Evolutionary conservation across 1,284 basidiomycete genomes (phyloP).

Genomic region (Ustilago loliicola): DNA sequence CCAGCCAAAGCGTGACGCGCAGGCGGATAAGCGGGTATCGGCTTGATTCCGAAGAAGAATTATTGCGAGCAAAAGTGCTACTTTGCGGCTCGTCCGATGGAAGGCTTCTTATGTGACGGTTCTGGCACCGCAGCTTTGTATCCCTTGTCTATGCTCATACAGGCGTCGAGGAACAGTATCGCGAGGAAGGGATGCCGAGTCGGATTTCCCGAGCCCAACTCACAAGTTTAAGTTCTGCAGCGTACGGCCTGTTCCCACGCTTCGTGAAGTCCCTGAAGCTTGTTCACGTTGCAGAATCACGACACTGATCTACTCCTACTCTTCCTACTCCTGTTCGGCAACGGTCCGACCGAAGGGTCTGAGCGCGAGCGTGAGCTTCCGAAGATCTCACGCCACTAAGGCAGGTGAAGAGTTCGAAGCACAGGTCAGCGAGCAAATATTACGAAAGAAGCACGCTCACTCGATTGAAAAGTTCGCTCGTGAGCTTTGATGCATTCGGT

Average conservation of each 20-base stretch:
- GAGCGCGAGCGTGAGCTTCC: neutral
- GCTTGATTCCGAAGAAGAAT: conserved; percentile 5
- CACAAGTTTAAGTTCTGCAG: neutral
- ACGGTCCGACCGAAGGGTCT: neutral
- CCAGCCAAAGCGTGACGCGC: conserved; percentile 15
- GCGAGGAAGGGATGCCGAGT: neutral
- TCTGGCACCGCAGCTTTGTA: neutral
- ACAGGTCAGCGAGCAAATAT: no score
- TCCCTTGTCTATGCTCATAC: neutral
- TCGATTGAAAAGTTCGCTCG: no score
- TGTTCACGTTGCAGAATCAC: neutral
- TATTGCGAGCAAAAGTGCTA: no score
- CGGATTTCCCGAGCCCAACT: neutral
- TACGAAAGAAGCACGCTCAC: no score
- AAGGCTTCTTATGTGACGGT: neutral
- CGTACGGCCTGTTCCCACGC: neutral
- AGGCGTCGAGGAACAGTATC: neutral
- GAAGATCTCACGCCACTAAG: neutral
- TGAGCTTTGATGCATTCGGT: no score
- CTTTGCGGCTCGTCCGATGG: neutral
- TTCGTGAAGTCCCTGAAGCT: neutral
- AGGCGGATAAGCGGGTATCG: conserved; percentile 10
- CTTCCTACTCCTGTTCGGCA: neutral
- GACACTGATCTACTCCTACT: neutral
- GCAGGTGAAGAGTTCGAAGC: neutral